phyloP scores from a whole-genome alignment of 129 eudicot species.

The Centrapalus pauciflorus region DNA sequence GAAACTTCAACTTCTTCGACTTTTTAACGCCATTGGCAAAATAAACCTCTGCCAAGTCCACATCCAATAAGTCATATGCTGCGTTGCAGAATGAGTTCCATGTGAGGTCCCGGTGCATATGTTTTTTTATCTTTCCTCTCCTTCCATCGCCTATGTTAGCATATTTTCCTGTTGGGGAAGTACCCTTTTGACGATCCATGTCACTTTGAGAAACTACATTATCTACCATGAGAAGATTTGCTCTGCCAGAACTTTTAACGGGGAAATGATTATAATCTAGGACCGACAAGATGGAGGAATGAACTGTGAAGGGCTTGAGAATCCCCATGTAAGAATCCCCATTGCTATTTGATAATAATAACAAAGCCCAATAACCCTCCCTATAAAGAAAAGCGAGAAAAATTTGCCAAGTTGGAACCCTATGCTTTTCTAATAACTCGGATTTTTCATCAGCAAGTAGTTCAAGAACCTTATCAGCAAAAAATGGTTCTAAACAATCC shows the following conservation, averaged over 20 bases:
- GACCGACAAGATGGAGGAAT: constrained; percentile 52
- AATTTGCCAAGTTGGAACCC: constrained; percentile 71
- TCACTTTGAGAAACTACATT: constrained; percentile 22
- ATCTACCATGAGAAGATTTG: neutral
- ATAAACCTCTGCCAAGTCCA: constrained; percentile 65
- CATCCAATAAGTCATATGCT: constrained; percentile 44
- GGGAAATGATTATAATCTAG: constrained; percentile 18
- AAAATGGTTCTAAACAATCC: constrained; percentile 25
- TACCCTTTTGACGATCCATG: constrained; percentile 27
- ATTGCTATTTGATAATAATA: constrained; percentile 43
- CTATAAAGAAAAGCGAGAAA: constrained; percentile 63
- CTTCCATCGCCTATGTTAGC: constrained; percentile 31
- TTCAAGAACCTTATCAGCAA: constrained; percentile 62
- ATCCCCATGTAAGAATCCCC: constrained; percentile 53
- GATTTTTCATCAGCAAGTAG: constrained; percentile 41
- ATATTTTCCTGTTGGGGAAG: constrained; percentile 34
- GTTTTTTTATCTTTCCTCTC: constrained; percentile 45
- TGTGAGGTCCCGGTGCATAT: constrained; percentile 36
- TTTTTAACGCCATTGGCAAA: constrained; percentile 38
- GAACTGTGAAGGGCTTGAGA: constrained; percentile 70
- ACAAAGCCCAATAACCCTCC: constrained; percentile 57
- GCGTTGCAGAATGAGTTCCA: constrained; percentile 74
- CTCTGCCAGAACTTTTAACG: constrained; percentile 10
- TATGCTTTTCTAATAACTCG: constrained; percentile 14
- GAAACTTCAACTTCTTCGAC: constrained; percentile 79